Evolutionary conservation across 148 eudicot species (phyloP), one percentile per base, ranked within the genome.

Genomic region (Pharnaceum exiguum): DNA sequence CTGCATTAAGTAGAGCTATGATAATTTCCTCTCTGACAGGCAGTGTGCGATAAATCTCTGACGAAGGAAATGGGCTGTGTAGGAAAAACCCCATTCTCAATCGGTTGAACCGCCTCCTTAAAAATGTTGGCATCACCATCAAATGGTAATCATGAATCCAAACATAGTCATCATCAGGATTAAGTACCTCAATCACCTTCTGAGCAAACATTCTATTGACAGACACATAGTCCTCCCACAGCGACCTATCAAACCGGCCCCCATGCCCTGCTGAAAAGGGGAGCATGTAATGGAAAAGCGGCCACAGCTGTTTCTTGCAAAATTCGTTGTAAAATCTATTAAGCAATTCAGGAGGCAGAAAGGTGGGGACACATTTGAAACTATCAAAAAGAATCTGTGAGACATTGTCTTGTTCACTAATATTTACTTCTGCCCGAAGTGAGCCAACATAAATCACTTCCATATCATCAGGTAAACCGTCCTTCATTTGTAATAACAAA

Each of bases 131-230:
- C 66, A 71, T 51, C 6, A 59, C 75, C 79, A 75, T 75, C 72
- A 75, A 66, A 38, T 71, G 75, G 40, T 70, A 75, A 62, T 75
- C 79, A 66, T 75, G 79, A 62, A 75, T 75, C 75, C 79, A 75
- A 51, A 75, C 71, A 71, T 36, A 75, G 46, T 75, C 79, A 17
- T 70, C 75, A 0, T 75, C 79, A 24, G 79, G 79, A 39, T 66
- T 66, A 55, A 75, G 66, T 40, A 75, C 79, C 72, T 75, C 79
- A 33, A 71, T 75, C 21, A 75, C 75, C 46, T 45, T 71, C 50
- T 66, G 75, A 21, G 79, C 67, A 66, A 66, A 75, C 63, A 57
- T 49, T 39, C 79, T 62, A 67, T 71, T 75, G 30, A 71, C 79
- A 15, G 69, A 66, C 28, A 75, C 79, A 69, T 75, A 75, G 38